Percentiles rank a stretch among this genome's conserved stretches.
These are phyloP conservation scores for Alternaria brassicae DNA, from an alignment of 2,329 filamentous ascomycete genomes.

Conservation along the genomic window DNA sequence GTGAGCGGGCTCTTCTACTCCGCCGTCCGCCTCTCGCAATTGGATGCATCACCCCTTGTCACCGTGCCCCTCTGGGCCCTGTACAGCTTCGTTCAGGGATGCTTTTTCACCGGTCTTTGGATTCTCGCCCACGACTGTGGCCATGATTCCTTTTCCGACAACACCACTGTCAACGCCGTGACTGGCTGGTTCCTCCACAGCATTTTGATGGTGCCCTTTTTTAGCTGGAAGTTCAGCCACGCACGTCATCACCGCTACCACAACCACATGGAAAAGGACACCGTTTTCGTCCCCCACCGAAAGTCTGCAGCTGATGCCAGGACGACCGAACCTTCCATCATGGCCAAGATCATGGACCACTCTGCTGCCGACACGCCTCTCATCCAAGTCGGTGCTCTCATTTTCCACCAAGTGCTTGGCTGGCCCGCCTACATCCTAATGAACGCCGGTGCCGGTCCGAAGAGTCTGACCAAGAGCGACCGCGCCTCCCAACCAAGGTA, in stretches of 20 bases:
- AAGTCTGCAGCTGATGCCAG: constrained; percentile 15
- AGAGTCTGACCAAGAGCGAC: constrained; percentile 24
- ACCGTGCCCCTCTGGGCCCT: constrained; percentile 55
- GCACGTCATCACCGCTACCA: constrained; percentile 14
- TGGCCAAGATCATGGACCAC: constrained; percentile 47
- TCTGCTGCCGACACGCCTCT: constrained; percentile 67
- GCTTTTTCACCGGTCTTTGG: constrained; percentile 73
- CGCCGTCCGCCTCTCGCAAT: constrained; percentile 18
- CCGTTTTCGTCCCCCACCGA: constrained; percentile 48
- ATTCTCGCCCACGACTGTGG: constrained; percentile 72
- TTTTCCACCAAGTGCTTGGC: constrained; percentile 69
- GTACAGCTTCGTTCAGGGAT: constrained; percentile 70
- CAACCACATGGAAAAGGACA: constrained; percentile 23
- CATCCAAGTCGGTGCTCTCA: constrained; percentile 60
- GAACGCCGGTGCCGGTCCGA: constrained; percentile 52
- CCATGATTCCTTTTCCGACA: constrained; percentile 70
- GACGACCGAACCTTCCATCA: constrained; percentile 12
- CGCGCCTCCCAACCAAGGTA: constrained; percentile 14
- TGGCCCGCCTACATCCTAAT: constrained; percentile 70
- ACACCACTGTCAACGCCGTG: constrained; percentile 64
- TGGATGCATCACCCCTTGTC: constrained; percentile 24
- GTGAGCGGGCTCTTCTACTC: constrained; percentile 28
- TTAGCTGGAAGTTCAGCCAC: constrained; percentile 41
- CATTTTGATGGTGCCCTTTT: constrained; percentile 71
- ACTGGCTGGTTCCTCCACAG: constrained; percentile 72